Evolutionary conservation across 139 green algal species (phyloP).

Genomic region (Micromonas commoda): DNA sequence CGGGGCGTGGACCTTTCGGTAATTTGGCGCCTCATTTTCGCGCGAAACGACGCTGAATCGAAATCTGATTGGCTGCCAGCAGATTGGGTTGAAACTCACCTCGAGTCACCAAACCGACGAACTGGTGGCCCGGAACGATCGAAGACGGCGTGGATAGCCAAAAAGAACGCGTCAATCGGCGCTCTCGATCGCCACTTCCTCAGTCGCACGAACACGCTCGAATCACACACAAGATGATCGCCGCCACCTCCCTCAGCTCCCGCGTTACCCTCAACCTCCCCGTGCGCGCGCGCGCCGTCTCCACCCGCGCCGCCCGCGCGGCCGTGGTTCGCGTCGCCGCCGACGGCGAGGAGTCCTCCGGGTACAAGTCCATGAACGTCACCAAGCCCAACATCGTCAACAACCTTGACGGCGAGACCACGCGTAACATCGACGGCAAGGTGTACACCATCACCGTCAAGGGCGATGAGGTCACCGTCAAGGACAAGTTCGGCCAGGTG

Average conservation of each 20-base stretch:
- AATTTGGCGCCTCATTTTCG: no score
- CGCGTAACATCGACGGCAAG: conserved; percentile 23
- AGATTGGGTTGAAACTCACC: no score
- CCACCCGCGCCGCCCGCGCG: no score
- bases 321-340: background rate
- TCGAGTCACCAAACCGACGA: no score
- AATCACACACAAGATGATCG: background rate
- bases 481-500: conserved; percentile 7
- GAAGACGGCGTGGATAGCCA: no score
- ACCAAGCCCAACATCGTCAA: conserved; percentile 7
- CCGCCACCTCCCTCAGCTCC: background rate
- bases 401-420: conserved; percentile 16
- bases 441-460: conserved; percentile 7
- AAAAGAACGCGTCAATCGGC: no score
- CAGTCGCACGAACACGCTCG: background rate
- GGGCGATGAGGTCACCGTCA: background rate
- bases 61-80: no score
- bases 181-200: no score
- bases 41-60: no score
- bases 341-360: background rate
- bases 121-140: no score
- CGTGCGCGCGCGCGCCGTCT: no score
- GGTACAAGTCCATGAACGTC: conserved; percentile 9
- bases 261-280: background rate
- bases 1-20: no score